A percentile compares a stretch with the other conserved stretches of the same genome.
These are phyloP conservation scores for Pyrenopolyporus hunteri DNA, from an alignment of 495 filamentous ascomycete species.

Conservation along the genomic window DNA sequence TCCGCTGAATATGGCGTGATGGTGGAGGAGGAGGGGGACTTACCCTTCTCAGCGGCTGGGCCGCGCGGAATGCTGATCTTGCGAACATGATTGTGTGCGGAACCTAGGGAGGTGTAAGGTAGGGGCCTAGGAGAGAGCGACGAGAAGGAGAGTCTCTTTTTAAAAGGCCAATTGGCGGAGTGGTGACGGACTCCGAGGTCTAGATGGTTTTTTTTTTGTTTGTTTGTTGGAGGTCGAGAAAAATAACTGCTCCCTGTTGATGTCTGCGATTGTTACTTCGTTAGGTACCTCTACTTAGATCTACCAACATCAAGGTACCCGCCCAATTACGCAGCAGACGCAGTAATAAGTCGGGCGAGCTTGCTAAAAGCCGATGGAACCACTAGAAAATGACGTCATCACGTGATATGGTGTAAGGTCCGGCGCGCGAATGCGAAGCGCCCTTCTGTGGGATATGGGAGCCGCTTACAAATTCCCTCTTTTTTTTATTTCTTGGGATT, in stretches of 20 bases:
- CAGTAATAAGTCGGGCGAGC: conserved; percentile 16
- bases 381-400: conserved; percentile 34
- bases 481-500: background rate
- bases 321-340: background rate
- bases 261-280: no score
- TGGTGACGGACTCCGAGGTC: background rate
- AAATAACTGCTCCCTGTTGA: no score
- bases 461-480: conserved; percentile 23
- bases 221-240: conserved; percentile 1
- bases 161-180: conserved; percentile 15
- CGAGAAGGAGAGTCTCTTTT: background rate
- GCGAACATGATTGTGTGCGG: conserved; percentile 49
- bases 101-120: no score
- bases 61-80: conserved; percentile 50
- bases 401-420: conserved; percentile 35
- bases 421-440: conserved; percentile 9
- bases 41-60: conserved; percentile 55
- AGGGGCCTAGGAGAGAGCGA: background rate
- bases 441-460: background rate
- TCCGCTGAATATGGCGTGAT: conserved; percentile 12
- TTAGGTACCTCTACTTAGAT: no score
- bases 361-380: conserved; percentile 24
- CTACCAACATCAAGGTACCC: no score
- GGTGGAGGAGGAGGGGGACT: conserved; percentile 22
- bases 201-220: background rate